Evolutionary conservation across 495 filamentous ascomycete species (phyloP).

Genomic region (Annulohypoxylon nitens): DNA sequence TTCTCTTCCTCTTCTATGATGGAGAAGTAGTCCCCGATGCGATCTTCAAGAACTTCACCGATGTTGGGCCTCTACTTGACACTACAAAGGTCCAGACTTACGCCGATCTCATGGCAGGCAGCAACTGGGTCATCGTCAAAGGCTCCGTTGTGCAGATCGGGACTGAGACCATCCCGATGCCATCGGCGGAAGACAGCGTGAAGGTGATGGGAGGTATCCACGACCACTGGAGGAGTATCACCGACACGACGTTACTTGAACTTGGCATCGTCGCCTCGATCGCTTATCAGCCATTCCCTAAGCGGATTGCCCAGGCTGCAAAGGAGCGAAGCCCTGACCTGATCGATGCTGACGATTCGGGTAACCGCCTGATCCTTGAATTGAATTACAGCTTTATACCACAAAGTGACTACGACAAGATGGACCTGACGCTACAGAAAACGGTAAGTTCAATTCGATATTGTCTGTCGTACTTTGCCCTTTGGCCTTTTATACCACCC

Average conservation of each 20-base stretch:
- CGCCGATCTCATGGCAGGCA: constrained; percentile 45
- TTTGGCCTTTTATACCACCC: not conserved
- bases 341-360: constrained; percentile 63
- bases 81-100: constrained; percentile 45
- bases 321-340: constrained; percentile 63
- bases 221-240: constrained; percentile 62
- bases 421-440: constrained; percentile 60
- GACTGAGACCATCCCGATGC: constrained; percentile 66
- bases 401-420: constrained; percentile 56
- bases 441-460: constrained; percentile 33
- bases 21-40: constrained; percentile 65
- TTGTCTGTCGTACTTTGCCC: not conserved
- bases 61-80: constrained; percentile 40
- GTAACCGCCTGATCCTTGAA: constrained; percentile 66
- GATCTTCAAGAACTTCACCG: constrained; percentile 69
- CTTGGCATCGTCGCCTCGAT: constrained; percentile 62
- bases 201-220: constrained; percentile 62
- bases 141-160: constrained; percentile 57
- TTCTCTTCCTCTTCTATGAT: constrained; percentile 74
- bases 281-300: constrained; percentile 67
- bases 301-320: constrained; percentile 61
- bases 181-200: constrained; percentile 54
- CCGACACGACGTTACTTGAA: constrained; percentile 56
- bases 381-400: constrained; percentile 63
- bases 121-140: constrained; percentile 52